A percentile compares a stretch with the other conserved stretches of the same genome.
Conservation (phyloP, 306 rosid genomes). For the Calophaca sinica region DNA sequence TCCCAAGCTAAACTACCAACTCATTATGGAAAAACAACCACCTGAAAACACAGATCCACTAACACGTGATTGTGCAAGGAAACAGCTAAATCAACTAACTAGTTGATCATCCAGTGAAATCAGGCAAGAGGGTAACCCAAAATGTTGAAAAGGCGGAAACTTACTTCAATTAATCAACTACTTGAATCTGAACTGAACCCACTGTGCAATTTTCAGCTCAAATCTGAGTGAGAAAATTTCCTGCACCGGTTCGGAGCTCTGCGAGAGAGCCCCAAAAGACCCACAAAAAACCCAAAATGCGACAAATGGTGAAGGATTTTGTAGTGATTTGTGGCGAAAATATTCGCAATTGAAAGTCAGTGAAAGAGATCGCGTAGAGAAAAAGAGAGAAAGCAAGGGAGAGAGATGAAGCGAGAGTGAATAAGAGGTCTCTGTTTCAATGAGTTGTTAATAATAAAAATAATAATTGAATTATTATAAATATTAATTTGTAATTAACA, state of each 20-base stretch:
- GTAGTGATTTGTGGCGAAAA: constrained; percentile 53
- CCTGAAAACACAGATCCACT: constrained; percentile 75
- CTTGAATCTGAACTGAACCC: constrained; percentile 63
- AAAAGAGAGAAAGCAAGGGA: constrained; percentile 9
- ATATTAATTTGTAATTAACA: constrained; percentile 36
- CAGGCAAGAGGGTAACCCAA: constrained; percentile 41
- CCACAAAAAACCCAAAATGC: constrained; percentile 53
- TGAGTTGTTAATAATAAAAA: constrained; percentile 41
- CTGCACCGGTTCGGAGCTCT: constrained; percentile 43
- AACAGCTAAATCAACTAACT: constrained; percentile 49
- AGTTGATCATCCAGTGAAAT: constrained; percentile 52
- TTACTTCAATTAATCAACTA: constrained; percentile 59
- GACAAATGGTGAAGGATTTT: constrained; percentile 52
- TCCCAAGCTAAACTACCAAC: constrained; percentile 46
- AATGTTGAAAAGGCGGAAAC: constrained; percentile 46
- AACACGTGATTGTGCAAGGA: constrained; percentile 38
- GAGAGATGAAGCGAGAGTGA: constrained; percentile 32
- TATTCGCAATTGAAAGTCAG: constrained; percentile 55
- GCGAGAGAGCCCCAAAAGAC: constrained; percentile 47
- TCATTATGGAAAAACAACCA: constrained; percentile 47
- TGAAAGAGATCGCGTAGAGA: constrained; percentile 72
- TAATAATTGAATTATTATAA: constrained; percentile 38
- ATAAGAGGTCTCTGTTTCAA: constrained; percentile 49
- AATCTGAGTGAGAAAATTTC: constrained; percentile 62
- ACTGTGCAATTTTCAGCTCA: constrained; percentile 46